Conservation (phyloP, 2,329 filamentous ascomycete species). For the Cordyceps javanica region DNA sequence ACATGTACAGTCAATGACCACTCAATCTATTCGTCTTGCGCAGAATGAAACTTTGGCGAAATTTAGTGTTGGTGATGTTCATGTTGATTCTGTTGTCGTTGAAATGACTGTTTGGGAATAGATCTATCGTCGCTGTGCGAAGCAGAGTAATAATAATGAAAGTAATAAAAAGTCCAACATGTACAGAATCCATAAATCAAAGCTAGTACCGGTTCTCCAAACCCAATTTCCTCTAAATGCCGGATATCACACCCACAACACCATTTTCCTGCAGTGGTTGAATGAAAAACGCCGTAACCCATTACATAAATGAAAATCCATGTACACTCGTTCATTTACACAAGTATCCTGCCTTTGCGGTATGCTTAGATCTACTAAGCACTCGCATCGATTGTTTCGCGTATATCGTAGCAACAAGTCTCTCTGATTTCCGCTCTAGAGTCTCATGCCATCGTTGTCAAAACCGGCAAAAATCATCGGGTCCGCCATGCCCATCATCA, state of each 20-base stretch:
- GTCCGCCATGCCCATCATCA: slow-evolving; percentile 52
- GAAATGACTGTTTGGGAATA: not conserved
- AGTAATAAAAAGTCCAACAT: not conserved
- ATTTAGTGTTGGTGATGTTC: no score
- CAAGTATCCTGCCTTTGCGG: not conserved
- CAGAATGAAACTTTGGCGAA: no score
- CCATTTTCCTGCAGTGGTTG: not conserved
- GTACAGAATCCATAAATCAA: not conserved
- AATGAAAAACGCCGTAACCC: not conserved
- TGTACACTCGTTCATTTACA: not conserved
- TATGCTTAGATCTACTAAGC: not conserved
- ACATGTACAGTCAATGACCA: no score
- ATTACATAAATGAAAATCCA: not conserved
- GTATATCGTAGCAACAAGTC: not conserved
- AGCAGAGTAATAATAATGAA: not conserved
- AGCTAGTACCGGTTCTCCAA: not conserved
- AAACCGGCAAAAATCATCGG: slow-evolving; percentile 53
- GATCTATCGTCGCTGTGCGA: not conserved
- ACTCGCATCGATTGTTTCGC: no score
- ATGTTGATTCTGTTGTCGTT: not conserved
- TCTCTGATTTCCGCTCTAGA: slow-evolving; percentile 23
- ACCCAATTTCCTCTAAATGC: not conserved
- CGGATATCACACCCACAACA: not conserved
- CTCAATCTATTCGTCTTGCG: not conserved
- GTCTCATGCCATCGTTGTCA: slow-evolving; percentile 38